A percentile compares a stretch with the other conserved stretches of the same genome.
These are phyloP conservation scores for Sporopachydermia lactativora DNA, from an alignment of 805 yeast species.

Conservation along the genomic window DNA sequence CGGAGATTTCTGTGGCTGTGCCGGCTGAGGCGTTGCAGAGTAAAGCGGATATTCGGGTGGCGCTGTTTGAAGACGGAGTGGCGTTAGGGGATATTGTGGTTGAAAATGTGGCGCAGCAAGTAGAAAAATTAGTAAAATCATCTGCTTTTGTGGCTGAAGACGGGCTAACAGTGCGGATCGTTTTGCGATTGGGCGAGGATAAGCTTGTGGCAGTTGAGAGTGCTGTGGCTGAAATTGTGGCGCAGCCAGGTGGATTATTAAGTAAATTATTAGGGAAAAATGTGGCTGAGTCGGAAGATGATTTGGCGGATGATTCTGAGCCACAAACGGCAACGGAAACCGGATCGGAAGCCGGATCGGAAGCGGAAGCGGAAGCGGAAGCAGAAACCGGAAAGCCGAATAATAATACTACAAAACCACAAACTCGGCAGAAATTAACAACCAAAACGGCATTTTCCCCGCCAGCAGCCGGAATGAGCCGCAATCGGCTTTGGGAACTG, in stretches of 20 bases:
- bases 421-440: constrained; percentile 11
- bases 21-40: constrained; percentile 20
- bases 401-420: constrained; percentile 11
- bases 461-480: constrained; percentile 10
- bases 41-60: constrained; percentile 20
- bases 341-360: constrained; percentile 3
- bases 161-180: neutral
- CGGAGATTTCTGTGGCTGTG: constrained; percentile 5
- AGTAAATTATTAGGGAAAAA: constrained; percentile 7
- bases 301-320: constrained; percentile 6
- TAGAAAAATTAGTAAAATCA: neutral
- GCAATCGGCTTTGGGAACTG: constrained; percentile 9
- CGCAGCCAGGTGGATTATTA: constrained; percentile 7
- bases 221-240: constrained; percentile 4
- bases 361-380: constrained; percentile 5
- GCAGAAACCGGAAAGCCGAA: constrained; percentile 7
- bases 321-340: constrained; percentile 5
- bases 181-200: neutral
- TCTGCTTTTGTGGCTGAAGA: neutral
- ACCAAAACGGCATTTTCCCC: constrained; percentile 13
- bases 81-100: too few relatives aligned
- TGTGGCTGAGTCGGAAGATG: constrained; percentile 7
- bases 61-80: constrained; percentile 3
- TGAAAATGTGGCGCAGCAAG: neutral
- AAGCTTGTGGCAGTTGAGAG: constrained; percentile 6